phyloP scores from a whole-genome alignment of 768 basidiomycete species.

The Cystofilobasidium macerans region DNA sequence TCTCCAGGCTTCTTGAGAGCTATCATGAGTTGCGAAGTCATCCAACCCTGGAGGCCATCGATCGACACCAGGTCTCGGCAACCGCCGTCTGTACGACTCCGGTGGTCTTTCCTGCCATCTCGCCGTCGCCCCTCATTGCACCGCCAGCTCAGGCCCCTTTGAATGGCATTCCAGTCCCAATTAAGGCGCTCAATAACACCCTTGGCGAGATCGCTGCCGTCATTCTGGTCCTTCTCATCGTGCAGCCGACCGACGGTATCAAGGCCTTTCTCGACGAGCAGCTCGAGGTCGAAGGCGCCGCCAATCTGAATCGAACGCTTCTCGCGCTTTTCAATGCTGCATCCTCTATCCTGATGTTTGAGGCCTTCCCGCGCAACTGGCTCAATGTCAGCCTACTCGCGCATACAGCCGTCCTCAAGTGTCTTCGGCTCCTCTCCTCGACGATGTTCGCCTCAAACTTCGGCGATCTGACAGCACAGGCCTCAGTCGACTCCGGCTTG shows the following conservation, averaged over 20 bases:
- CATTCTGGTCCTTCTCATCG: conserved; percentile 65
- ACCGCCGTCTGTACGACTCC: conserved; percentile 53
- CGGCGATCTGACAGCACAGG: conserved; percentile 50
- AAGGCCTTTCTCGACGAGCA: conserved; percentile 64
- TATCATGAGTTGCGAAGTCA: conserved; percentile 71
- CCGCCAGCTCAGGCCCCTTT: too few relatives aligned
- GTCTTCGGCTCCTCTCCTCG: conserved; percentile 68
- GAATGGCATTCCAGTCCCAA: conserved; percentile 34
- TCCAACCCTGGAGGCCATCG: conserved; percentile 56
- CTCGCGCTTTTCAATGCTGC: conserved; percentile 70
- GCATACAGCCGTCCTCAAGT: conserved; percentile 75
- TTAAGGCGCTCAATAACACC: conserved; percentile 53
- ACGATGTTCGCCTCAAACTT: conserved; percentile 62
- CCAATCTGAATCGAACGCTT: conserved; percentile 59
- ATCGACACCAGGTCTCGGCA: conserved; percentile 51
- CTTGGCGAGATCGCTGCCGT: conserved; percentile 79
- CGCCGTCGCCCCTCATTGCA: too few relatives aligned
- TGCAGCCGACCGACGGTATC: conserved; percentile 67
- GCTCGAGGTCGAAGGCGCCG: conserved; percentile 79
- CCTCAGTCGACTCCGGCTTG: conserved; percentile 59
- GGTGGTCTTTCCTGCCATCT: conserved; percentile 73
- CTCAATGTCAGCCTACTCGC: conserved; percentile 76
- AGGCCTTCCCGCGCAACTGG: conserved; percentile 84
- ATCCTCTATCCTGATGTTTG: conserved; percentile 67
- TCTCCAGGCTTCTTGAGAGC: conserved; percentile 63